phyloP scores from a whole-genome alignment of 2,329 filamentous ascomycete genomes.

The Phialophora chinensis region DNA sequence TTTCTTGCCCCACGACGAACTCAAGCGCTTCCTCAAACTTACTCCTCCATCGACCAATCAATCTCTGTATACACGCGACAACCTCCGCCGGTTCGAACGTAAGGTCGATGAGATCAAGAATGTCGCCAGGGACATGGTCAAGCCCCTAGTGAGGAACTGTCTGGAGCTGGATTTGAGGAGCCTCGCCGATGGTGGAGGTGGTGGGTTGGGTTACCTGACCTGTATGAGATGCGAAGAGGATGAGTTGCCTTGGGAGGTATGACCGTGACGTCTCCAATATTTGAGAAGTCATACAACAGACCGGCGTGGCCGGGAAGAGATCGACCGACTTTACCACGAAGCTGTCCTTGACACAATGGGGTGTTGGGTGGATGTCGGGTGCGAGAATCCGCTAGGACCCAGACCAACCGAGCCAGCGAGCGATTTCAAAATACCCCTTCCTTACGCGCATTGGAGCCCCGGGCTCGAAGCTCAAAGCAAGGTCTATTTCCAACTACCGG shows the following conservation, averaged over 20 bases:
- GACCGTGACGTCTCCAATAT: background rate
- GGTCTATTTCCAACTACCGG: background rate
- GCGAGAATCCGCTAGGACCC: background rate
- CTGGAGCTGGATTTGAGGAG: conserved; percentile 75
- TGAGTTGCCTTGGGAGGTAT: conserved; percentile 66
- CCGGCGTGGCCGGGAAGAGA: background rate
- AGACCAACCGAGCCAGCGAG: background rate
- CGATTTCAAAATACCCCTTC: no score
- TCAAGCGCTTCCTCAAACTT: conserved; percentile 87
- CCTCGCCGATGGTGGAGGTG: conserved; percentile 49
- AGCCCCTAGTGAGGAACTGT: conserved; percentile 82
- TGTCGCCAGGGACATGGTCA: conserved; percentile 80
- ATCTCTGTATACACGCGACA: conserved; percentile 79
- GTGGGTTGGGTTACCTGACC: conserved; percentile 66
- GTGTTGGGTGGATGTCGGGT: background rate
- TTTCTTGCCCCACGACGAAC: conserved; percentile 83
- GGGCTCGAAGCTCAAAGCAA: background rate
- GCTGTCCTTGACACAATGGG: background rate
- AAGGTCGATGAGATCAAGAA: conserved; percentile 87
- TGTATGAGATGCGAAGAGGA: conserved; percentile 67
- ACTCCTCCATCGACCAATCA: conserved; percentile 58
- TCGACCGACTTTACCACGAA: background rate
- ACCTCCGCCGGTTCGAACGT: conserved; percentile 81
- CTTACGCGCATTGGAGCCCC: background rate
- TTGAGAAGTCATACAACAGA: background rate